Evolutionary conservation across 139 green algal species (phyloP).

Genomic region (Edaphochlamys debaryana): DNA sequence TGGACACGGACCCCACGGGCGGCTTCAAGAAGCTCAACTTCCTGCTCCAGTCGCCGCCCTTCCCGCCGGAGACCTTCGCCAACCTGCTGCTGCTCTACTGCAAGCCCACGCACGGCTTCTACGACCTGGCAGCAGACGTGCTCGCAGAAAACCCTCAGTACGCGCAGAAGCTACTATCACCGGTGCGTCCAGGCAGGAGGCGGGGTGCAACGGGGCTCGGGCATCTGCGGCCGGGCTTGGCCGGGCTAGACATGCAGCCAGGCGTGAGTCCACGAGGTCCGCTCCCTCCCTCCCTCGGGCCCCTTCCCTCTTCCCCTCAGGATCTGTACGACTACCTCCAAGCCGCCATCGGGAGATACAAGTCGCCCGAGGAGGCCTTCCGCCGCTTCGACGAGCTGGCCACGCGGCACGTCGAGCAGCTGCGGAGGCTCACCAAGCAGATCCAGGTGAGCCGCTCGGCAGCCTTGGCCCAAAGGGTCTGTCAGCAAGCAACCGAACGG

Average conservation of each 20-base stretch:
- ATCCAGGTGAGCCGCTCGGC: slow-evolving; percentile 83
- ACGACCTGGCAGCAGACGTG: slow-evolving; percentile 84
- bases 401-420: slow-evolving; percentile 73
- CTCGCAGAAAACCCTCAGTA: slow-evolving; percentile 82
- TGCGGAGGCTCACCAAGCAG: slow-evolving; percentile 80
- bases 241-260: too few species aligned
- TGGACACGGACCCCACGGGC: slow-evolving; percentile 71
- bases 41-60: slow-evolving; percentile 82
- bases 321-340: slow-evolving; percentile 79
- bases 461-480: too few species aligned
- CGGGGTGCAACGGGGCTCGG: too few species aligned
- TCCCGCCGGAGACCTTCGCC: slow-evolving; percentile 84
- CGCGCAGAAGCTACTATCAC: slow-evolving; percentile 68
- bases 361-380: slow-evolving; percentile 69
- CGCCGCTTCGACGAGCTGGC: slow-evolving; percentile 73
- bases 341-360: slow-evolving; percentile 71
- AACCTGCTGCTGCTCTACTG: slow-evolving; percentile 92
- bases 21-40: slow-evolving; percentile 92
- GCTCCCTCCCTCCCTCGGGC: not conserved
- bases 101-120: slow-evolving; percentile 79
- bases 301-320: too few species aligned
- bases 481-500: too few species aligned
- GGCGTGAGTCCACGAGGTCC: too few species aligned
- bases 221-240: too few species aligned
- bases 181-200: slow-evolving; percentile 52